Conservation (phyloP, 2,329 filamentous ascomycete genomes). For the Epichloe baconii region DNA sequence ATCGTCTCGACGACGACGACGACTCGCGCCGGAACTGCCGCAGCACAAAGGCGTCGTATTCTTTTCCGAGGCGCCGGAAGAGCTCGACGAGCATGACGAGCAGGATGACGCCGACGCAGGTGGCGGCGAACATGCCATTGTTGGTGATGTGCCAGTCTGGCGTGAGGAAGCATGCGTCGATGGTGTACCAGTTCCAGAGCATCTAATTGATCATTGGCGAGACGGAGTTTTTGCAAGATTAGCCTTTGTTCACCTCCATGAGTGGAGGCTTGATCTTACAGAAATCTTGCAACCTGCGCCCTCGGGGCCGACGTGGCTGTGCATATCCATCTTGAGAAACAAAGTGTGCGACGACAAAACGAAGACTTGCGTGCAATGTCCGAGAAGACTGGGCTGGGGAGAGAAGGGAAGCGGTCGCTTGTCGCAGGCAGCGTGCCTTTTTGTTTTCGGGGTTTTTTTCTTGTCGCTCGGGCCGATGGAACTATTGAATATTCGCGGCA, state of each 20-base stretch:
- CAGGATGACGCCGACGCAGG: conserved; percentile 62
- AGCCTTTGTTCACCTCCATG: background rate
- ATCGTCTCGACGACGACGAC: conserved; percentile 8
- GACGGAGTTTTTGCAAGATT: too few relatives aligned
- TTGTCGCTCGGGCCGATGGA: background rate
- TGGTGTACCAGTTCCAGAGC: conserved; percentile 67
- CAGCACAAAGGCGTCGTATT: conserved; percentile 56
- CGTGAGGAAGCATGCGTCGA: conserved; percentile 61
- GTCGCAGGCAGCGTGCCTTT: too few relatives aligned
- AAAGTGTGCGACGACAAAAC: background rate
- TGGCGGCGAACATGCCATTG: conserved; percentile 60
- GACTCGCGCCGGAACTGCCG: conserved; percentile 29
- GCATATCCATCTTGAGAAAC: conserved; percentile 11
- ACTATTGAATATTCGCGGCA: background rate
- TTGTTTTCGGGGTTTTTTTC: too few relatives aligned
- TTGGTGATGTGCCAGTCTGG: conserved; percentile 59
- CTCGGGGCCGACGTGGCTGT: conserved; percentile 10
- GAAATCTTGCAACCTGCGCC: conserved; percentile 19
- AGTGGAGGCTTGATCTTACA: conserved; percentile 3
- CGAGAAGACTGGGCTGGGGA: background rate
- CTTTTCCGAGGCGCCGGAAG: conserved; percentile 54
- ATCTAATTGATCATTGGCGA: conserved; percentile 29
- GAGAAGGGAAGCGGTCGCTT: too few relatives aligned
- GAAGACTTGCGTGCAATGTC: background rate
- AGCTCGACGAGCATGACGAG: conserved; percentile 61